Percentiles rank a stretch among this genome's conserved stretches.
phyloP scores from a whole-genome alignment of 164 flowering plant species.

The Annona squamosa region DNA sequence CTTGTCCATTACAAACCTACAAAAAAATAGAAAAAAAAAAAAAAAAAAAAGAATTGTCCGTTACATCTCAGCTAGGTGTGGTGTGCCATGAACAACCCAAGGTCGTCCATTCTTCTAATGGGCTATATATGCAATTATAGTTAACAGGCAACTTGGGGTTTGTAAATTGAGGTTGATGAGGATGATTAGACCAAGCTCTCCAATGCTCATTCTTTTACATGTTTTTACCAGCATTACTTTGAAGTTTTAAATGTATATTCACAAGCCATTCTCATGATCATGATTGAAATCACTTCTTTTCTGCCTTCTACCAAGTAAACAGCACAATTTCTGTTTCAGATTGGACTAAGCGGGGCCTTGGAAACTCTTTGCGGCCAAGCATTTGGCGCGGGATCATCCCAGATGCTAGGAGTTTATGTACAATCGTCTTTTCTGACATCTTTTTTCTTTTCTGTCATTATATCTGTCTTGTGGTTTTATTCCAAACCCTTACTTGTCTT shows the following conservation, averaged over 20 bases:
- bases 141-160: too few species aligned
- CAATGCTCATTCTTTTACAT: too few species aligned
- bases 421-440: constrained; percentile 70
- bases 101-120: too few species aligned
- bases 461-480: constrained; percentile 63
- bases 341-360: constrained; percentile 79
- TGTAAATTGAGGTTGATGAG: too few species aligned
- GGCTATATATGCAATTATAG: too few species aligned
- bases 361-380: constrained; percentile 94
- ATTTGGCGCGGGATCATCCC: constrained; percentile 58
- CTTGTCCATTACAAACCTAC: too few species aligned
- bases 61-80: too few species aligned
- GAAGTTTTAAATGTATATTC: not conserved
- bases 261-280: not conserved
- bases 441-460: constrained; percentile 33
- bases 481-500: constrained; percentile 51
- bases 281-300: too few species aligned
- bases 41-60: too few species aligned
- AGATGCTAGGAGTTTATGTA: constrained; percentile 65
- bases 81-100: too few species aligned
- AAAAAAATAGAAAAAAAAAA: too few species aligned
- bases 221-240: not conserved
- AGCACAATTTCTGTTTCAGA: constrained; percentile 21
- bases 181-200: too few species aligned
- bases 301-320: not conserved